Base-by-base conservation (phyloP, 1,284 basidiomycete species). In the Bondarzewia mesenterica region DNA sequence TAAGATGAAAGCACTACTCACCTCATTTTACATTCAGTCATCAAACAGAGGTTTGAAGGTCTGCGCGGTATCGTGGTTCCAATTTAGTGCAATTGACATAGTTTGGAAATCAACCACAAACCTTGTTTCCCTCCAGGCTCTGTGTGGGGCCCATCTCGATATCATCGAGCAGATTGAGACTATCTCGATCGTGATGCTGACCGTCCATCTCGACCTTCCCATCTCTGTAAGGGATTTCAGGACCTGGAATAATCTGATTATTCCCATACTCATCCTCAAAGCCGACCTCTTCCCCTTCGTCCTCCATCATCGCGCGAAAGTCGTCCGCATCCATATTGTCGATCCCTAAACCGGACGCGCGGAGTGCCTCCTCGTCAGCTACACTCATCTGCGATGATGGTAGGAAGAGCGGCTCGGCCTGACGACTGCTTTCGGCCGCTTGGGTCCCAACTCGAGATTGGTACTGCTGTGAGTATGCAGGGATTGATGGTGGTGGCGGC, bases 31-130 rank as follows among this genome's bases (percentile, higher is more conserved):
- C 21, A 7, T 35, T 69, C 60, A 85, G 57, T 85, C 83, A 51
- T 83, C 78, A 55, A 85, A 85, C 21, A 85, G 60, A 32, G 83
- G 82, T 54, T 71, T 74, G 63, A 85, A 85, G 18, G 59, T 55
- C 77, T 81, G 57, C 15, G 46, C 37, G 44, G 16, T 22, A 35
- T 35, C n/a, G 29, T 32, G 29, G n/a, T 10, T 32, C 29, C 5
- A 32, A 32, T 32, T 22, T 37, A 51, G 29, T 25, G 38, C 46
- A 40, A 38, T 22, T 15, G 27, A 44, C 36, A 32, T 20, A 23
- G 16, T 14, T 42, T n/a, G 14, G 37, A 21, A 46, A 46, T 8
- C 10, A 23, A 38, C 10, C 5, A 46, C 68, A 25, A 45, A 69
- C 72, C 66, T 65, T 74, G 42, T 55, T 47, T 32, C 54, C 61